These are phyloP conservation scores for Teratosphaeria gauchensis DNA, from an alignment of 2,329 filamentous ascomycete genomes.

Conservation along the genomic window DNA sequence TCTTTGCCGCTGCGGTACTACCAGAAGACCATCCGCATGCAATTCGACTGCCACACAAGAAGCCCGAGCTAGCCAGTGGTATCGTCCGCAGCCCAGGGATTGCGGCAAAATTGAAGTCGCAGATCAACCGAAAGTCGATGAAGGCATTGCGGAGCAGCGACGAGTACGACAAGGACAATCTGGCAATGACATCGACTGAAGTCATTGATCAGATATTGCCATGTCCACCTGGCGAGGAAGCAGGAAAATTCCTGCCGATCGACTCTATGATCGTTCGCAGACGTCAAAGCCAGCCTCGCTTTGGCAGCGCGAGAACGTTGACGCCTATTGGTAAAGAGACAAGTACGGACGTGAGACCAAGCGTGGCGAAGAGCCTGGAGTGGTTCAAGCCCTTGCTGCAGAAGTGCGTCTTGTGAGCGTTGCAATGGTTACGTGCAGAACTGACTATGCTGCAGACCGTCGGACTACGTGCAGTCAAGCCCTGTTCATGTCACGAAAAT, in stretches of 20 bases:
- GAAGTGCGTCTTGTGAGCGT: constrained; percentile 1
- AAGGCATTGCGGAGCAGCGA: constrained; percentile 5
- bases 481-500: not conserved
- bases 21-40: constrained; percentile 25
- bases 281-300: not conserved
- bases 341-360: not conserved
- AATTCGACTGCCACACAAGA: constrained; percentile 9
- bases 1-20: constrained; percentile 16
- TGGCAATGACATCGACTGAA: constrained; percentile 17
- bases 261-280: not conserved
- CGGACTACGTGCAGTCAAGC: not conserved
- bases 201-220: constrained; percentile 4
- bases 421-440: not conserved
- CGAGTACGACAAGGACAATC: constrained; percentile 30
- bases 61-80: constrained; percentile 2
- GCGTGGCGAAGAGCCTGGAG: constrained; percentile 5
- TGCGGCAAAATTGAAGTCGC: constrained; percentile 13
- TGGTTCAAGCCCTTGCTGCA: constrained; percentile 9
- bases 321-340: not conserved
- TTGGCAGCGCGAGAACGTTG: not conserved
- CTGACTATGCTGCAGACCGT: not conserved
- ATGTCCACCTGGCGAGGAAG: not conserved
- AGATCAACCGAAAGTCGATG: constrained; percentile 6
- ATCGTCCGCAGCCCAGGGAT: constrained; percentile 20
- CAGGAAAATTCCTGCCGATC: not conserved